phyloP scores from a whole-genome alignment of 2,329 filamentous ascomycete species.

The Thielaviopsis ethacetica region DNA sequence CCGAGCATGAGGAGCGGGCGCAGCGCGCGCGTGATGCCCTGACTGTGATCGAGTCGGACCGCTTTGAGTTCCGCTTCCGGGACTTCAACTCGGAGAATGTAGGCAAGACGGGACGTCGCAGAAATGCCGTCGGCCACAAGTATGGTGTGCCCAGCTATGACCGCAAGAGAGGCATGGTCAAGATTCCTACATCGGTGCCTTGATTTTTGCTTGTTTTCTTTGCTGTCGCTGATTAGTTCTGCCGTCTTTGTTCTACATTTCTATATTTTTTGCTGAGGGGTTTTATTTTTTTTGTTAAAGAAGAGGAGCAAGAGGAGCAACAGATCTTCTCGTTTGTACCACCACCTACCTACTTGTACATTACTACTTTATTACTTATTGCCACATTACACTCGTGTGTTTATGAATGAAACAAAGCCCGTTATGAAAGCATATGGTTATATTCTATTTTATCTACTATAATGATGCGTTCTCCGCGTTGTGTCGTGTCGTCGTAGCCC shows the following conservation, averaged over 20 bases:
- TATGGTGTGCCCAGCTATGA: constrained; percentile 49
- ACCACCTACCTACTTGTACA: not conserved
- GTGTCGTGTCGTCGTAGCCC: not conserved
- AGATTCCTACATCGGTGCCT: constrained; percentile 49
- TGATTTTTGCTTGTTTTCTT: constrained; percentile 17
- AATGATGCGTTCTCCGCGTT: not conserved
- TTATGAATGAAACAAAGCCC: no score
- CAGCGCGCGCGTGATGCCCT: constrained; percentile 25
- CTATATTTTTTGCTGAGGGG: no score
- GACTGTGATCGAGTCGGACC: constrained; percentile 29
- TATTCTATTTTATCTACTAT: not conserved
- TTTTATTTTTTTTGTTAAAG: no score
- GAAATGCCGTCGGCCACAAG: constrained; percentile 39
- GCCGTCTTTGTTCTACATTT: no score
- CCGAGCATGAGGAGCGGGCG: constrained; percentile 17
- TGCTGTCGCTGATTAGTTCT: not conserved
- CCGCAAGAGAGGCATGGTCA: constrained; percentile 45
- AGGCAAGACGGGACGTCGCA: constrained; percentile 35
- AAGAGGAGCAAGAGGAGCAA: no score
- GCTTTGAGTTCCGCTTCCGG: constrained; percentile 48
- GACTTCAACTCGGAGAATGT: constrained; percentile 40
- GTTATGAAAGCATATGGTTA: not conserved
- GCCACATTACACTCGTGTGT: not conserved
- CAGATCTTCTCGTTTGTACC: not conserved
- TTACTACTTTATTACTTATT: constrained; percentile 1